A percentile compares a stretch with the other conserved stretches of the same genome.
phyloP scores from a whole-genome alignment of 2,329 filamentous ascomycete genomes.

The Raffaelea arxii region DNA sequence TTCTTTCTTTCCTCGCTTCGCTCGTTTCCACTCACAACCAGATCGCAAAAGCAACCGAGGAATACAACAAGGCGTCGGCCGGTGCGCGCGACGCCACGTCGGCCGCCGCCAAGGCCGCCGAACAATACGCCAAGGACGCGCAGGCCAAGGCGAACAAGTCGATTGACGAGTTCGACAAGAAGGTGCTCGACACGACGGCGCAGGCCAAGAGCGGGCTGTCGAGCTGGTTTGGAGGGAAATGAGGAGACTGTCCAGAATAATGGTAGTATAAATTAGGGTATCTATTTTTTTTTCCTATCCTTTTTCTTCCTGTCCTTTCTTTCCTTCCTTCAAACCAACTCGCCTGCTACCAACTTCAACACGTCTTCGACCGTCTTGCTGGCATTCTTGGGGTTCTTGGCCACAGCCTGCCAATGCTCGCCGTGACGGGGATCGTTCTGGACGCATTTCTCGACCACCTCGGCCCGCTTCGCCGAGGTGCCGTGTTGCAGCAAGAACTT shows the following conservation, averaged over 20 bases:
- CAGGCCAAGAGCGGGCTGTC: constrained; percentile 79
- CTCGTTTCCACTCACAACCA: constrained; percentile 18
- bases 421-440: constrained; percentile 84
- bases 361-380: constrained; percentile 69
- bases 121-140: constrained; percentile 51
- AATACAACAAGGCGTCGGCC: constrained; percentile 25
- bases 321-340: constrained; percentile 12
- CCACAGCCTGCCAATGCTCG: constrained; percentile 78
- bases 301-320: background rate
- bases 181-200: constrained; percentile 64
- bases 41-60: constrained; percentile 53
- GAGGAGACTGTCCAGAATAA: too few relatives aligned
- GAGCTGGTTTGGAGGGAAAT: constrained; percentile 71
- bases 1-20: background rate
- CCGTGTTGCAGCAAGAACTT: constrained; percentile 89
- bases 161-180: constrained; percentile 74
- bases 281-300: constrained; percentile 23
- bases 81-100: constrained; percentile 54
- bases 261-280: too few relatives aligned
- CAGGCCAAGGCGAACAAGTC: constrained; percentile 59
- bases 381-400: constrained; percentile 79
- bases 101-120: constrained; percentile 50
- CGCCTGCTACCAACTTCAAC: constrained; percentile 63
- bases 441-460: constrained; percentile 73
- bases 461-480: constrained; percentile 81